Evolutionary conservation across 768 basidiomycete species (phyloP), one percentile per base, ranked within the genome.

Genomic region (Suillus weaverae): DNA sequence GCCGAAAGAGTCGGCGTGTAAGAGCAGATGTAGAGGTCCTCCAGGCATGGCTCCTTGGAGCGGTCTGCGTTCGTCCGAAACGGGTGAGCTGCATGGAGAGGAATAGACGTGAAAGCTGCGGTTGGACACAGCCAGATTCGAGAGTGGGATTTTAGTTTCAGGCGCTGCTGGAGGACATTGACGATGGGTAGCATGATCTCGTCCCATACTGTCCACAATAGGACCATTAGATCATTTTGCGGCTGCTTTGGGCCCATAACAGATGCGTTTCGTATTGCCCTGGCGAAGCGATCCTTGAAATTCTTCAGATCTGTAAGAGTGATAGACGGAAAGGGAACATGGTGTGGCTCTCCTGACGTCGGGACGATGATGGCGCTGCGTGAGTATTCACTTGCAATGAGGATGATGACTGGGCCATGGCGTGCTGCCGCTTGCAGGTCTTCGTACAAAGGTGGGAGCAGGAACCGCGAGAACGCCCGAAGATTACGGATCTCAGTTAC

Each of bases 21-120:
- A n/a, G 67, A 68, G 1, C 56, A 63, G 7, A 68, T 53, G 33
- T 46, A 66, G 30, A 67, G 14, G 4, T 72, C 65, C 7, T 48
- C 39, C 0, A 44, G 61, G 18, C 61, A 11, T 20, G 16, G 44
- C 32, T 32, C 38, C 22, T 63, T 51, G 4, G 6, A 59, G 26
- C 41, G 22, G 9, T 62, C 67, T 10, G 66, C 48, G 50, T 62
- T 61, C 14, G 36, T 61, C 32, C 59, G 11, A 44, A 79, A 80
- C 1, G 70, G 70, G 10, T 78, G 73, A 33, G 81, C 62, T 39
- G 67, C 66, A 32, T 69, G 68, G 10, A 69, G 32, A 20, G 67
- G 67, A 32, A 68, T 30, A 0, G 64, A 55, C 4, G 67, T 55
- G 30, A 68, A 66, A 7, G 56, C 30, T 5, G 60, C 56, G 6